phyloP scores from a whole-genome alignment of 2,329 filamentous ascomycete species.

The Calonectria ilicicola region DNA sequence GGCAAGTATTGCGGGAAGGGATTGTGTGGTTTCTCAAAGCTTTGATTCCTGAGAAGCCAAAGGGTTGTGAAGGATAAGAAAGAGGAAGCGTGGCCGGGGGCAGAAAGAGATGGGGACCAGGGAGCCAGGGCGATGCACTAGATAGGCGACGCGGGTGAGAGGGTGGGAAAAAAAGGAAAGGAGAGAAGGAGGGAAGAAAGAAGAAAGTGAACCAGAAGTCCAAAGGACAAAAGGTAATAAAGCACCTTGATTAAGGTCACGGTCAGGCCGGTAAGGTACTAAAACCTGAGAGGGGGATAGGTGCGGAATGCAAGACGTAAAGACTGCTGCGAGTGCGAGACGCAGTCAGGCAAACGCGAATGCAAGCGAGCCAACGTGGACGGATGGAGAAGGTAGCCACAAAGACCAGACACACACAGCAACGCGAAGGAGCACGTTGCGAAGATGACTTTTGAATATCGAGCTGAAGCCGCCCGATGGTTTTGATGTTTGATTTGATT shows the following conservation, averaged over 20 bases:
- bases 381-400: slow-evolving; percentile 7
- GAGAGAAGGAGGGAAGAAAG: background rate
- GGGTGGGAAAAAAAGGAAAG: background rate
- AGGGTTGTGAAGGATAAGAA: background rate
- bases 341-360: slow-evolving; percentile 15
- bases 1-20: background rate
- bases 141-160: slow-evolving; percentile 4
- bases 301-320: slow-evolving; percentile 13
- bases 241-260: slow-evolving; percentile 4
- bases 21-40: background rate
- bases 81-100: background rate
- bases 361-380: slow-evolving; percentile 6
- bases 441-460: background rate
- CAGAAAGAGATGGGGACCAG: background rate
- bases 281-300: slow-evolving; percentile 7
- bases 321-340: slow-evolving; percentile 4
- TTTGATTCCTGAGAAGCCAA: background rate
- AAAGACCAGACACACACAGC: slow-evolving; percentile 6
- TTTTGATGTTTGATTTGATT: background rate
- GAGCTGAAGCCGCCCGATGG: background rate
- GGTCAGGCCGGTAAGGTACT: slow-evolving; percentile 7
- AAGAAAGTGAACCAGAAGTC: background rate
- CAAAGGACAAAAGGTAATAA: slow-evolving; percentile 4
- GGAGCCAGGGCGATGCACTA: background rate
- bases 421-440: background rate